phyloP scores from a whole-genome alignment of 2,329 filamentous ascomycete species.

The Fusarium verrucosum region DNA sequence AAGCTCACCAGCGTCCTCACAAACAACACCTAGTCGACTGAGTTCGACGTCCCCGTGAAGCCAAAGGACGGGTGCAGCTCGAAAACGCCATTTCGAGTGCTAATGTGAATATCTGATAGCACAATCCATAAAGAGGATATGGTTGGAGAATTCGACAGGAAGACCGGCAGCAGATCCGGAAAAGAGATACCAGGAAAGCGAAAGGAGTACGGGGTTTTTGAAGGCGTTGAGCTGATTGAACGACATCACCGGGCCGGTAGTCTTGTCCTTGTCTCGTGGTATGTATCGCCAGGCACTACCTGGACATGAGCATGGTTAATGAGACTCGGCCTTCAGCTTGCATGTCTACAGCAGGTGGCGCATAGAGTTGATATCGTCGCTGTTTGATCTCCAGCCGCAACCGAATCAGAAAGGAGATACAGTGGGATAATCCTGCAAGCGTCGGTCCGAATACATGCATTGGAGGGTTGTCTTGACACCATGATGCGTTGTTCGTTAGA shows the following conservation, averaged over 20 bases:
- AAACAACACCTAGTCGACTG: constrained; percentile 36
- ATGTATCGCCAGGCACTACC: not conserved
- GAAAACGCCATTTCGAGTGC: constrained; percentile 22
- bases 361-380: not conserved
- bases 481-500: not conserved
- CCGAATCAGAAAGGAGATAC: not conserved
- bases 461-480: not conserved
- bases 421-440: not conserved
- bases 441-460: not conserved
- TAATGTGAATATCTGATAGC: not conserved
- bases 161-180: not conserved
- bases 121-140: constrained; percentile 12
- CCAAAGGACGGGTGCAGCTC: constrained; percentile 34
- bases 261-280: not conserved
- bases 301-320: not conserved
- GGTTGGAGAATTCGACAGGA: not conserved
- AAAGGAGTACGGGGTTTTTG: constrained; percentile 1
- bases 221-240: not conserved
- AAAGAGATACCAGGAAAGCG: not conserved
- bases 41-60: constrained; percentile 40
- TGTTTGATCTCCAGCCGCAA: not conserved
- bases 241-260: not conserved
- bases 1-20: constrained; percentile 37
- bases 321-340: not conserved
- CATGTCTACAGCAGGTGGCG: not conserved